These are phyloP conservation scores for Artemisia argyi DNA, from an alignment of 129 eudicot species.

Conservation along the genomic window DNA sequence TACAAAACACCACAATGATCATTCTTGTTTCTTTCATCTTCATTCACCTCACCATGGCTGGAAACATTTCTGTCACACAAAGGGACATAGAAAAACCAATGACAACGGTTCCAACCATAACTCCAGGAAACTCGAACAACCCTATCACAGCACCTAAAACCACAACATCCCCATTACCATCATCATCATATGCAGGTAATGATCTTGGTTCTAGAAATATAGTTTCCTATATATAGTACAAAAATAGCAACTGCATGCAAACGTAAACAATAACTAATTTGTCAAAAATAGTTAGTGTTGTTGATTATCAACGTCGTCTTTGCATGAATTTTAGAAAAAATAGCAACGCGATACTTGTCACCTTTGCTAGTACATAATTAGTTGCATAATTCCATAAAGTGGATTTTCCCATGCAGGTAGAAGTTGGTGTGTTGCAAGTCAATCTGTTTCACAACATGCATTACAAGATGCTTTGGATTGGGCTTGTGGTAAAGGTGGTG, in stretches of 20 bases:
- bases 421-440: slow-evolving; percentile 92
- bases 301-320: too few species aligned
- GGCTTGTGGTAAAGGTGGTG: slow-evolving; percentile 87
- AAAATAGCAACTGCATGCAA: too few species aligned
- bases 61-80: slow-evolving; percentile 19
- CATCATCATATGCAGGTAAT: slow-evolving; percentile 16
- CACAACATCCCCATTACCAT: slow-evolving; percentile 41
- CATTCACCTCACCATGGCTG: slow-evolving; percentile 20
- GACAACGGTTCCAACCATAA: slow-evolving; percentile 82
- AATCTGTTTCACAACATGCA: slow-evolving; percentile 57
- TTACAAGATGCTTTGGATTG: slow-evolving; percentile 82
- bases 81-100: slow-evolving; percentile 76
- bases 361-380: too few species aligned
- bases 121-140: slow-evolving; percentile 49
- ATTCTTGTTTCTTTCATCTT: slow-evolving; percentile 27
- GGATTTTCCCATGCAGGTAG: slow-evolving; percentile 17
- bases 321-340: too few species aligned
- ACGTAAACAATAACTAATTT: too few species aligned
- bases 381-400: too few species aligned
- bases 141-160: slow-evolving; percentile 47
- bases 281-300: too few species aligned
- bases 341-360: too few species aligned
- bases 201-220: too few species aligned
- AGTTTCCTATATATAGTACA: too few species aligned
- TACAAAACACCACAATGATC: slow-evolving; percentile 10